Conservation (phyloP, 2,329 filamentous ascomycete species). For the Exophiala alcalophila region DNA sequence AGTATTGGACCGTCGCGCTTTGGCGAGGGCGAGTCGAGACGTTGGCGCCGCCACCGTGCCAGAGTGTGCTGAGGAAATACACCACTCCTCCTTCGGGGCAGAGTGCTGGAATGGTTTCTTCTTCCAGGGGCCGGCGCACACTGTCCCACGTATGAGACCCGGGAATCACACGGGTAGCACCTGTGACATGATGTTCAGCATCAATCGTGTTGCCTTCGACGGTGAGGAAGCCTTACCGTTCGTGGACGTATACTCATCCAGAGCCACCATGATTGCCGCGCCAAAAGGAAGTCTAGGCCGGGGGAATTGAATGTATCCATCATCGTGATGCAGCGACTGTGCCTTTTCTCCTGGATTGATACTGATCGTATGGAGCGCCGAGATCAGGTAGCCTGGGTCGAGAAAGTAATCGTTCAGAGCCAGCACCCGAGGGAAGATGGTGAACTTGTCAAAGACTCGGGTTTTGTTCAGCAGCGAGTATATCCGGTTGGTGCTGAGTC, state of each 20-base stretch:
- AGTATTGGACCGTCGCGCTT: constrained; percentile 43
- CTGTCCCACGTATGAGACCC: constrained; percentile 38
- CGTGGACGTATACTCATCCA: constrained; percentile 26
- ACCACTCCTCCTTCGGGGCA: constrained; percentile 40
- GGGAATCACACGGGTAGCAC: constrained; percentile 36
- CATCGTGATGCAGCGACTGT: constrained; percentile 41
- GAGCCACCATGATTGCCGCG: constrained; percentile 35
- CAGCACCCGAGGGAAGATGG: constrained; percentile 36
- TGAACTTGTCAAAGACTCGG: constrained; percentile 40
- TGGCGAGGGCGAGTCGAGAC: constrained; percentile 32
- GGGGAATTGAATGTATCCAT: constrained; percentile 35
- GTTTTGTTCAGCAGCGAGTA: constrained; percentile 42
- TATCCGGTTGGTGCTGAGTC: constrained; percentile 39
- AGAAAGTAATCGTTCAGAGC: constrained; percentile 43
- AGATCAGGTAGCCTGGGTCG: constrained; percentile 39
- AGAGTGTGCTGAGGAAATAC: constrained; percentile 38
- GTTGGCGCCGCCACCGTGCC: constrained; percentile 42
- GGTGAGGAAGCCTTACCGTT: constrained; percentile 34
- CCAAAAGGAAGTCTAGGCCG: constrained; percentile 38
- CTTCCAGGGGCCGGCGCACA: constrained; percentile 28
- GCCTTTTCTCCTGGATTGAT: constrained; percentile 40
- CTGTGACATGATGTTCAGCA: constrained; percentile 35
- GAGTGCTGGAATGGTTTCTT: constrained; percentile 36
- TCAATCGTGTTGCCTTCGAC: no score
- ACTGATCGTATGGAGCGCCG: constrained; percentile 39